Evolutionary conservation across 192 early-diverging fungal genomes (phyloP).

Genomic region (Fimicolochytrium jonesii): DNA sequence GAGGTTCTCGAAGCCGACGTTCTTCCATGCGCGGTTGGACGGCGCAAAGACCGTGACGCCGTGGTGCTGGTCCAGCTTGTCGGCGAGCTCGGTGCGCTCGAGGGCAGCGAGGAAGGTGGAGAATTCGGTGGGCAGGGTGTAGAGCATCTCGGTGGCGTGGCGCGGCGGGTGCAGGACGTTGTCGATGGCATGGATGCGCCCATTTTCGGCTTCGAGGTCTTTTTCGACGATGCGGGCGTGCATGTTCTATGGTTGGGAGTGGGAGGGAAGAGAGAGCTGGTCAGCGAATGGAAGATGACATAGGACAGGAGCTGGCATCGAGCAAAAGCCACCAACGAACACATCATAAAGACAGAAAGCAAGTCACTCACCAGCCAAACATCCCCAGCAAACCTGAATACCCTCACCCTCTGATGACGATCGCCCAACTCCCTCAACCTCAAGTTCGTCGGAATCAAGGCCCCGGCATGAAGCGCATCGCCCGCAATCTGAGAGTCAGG

Average conservation of each 20-base stretch:
- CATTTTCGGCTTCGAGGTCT: constrained; percentile 31
- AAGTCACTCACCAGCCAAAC: constrained; percentile 25
- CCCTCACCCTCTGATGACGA: constrained; percentile 31
- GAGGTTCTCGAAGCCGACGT: constrained; percentile 29
- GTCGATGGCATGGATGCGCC: constrained; percentile 27
- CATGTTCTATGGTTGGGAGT: constrained; percentile 34
- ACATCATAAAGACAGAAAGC: no score
- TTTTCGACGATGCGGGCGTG: constrained; percentile 15
- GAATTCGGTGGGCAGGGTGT: constrained; percentile 24
- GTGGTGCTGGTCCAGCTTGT: constrained; percentile 2
- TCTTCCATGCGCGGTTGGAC: constrained; percentile 32
- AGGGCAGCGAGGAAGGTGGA: constrained; percentile 22
- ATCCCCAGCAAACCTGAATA: constrained; percentile 10
- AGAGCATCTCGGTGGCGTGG: constrained; percentile 12
- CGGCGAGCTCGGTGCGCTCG: constrained; percentile 12
- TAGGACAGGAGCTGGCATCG: no score
- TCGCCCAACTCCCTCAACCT: constrained; percentile 14
- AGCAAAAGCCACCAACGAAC: no score
- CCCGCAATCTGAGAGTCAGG: constrained; percentile 12
- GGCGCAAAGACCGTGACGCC: constrained; percentile 30
- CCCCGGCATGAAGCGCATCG: constrained; percentile 21
- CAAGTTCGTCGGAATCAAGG: constrained; percentile 25
- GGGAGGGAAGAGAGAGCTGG: no score
- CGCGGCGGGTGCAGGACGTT: constrained; percentile 19
- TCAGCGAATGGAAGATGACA: no score